Conservation (phyloP, 305 asterid genomes). For the Fraxinus latifolia region DNA sequence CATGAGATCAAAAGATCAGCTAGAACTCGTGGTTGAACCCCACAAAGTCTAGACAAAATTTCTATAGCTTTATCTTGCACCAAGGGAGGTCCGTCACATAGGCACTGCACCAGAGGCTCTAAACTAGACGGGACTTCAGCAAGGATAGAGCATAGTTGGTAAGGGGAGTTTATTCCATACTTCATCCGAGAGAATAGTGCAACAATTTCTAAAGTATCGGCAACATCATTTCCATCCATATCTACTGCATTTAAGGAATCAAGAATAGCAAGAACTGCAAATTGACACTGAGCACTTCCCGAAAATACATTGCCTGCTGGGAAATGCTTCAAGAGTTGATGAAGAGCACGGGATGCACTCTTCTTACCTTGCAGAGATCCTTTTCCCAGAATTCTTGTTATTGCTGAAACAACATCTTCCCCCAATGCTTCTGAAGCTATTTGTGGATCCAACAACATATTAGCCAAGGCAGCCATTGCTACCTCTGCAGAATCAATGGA, state of each 20-base stretch:
- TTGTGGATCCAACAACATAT: constrained; percentile 61
- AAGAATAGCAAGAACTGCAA: constrained; percentile 60
- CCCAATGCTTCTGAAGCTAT: constrained; percentile 73
- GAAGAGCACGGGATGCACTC: constrained; percentile 70
- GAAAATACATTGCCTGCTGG: constrained; percentile 60
- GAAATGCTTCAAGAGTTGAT: constrained; percentile 67
- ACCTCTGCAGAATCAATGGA: constrained; percentile 73
- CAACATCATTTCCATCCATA: constrained; percentile 49
- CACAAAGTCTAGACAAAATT: constrained; percentile 70
- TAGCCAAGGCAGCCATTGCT: constrained; percentile 75
- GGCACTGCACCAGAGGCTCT: constrained; percentile 59
- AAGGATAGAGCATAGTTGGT: constrained; percentile 50
- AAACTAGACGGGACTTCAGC: constrained; percentile 65
- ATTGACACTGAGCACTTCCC: constrained; percentile 60
- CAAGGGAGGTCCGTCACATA: constrained; percentile 57
- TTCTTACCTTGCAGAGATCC: constrained; percentile 69
- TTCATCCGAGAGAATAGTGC: constrained; percentile 53
- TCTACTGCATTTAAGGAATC: constrained; percentile 68
- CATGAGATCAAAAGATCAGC: constrained; percentile 50
- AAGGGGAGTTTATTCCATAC: constrained; percentile 45
- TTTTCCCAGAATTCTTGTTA: constrained; percentile 67
- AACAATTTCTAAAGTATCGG: constrained; percentile 62
- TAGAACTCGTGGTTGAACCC: constrained; percentile 58
- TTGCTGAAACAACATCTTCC: constrained; percentile 76
- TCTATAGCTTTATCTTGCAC: constrained; percentile 74